Base-by-base conservation (phyloP, 805 yeast genomes). In the Sugiyamaella qingdaonensis region DNA sequence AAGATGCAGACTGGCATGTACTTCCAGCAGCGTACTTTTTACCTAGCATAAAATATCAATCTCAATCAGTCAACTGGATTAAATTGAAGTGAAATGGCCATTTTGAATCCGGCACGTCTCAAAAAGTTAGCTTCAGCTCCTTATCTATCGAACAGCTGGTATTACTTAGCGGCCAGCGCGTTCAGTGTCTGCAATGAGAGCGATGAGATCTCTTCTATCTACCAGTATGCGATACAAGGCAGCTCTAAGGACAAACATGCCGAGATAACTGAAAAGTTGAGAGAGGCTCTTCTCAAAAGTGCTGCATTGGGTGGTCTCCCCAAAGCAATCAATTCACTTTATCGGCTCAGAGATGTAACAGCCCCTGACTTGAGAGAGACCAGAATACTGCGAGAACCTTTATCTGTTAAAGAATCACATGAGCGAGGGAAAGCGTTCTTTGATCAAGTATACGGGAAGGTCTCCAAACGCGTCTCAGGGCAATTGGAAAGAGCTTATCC, bases 221-320 rank as follows among this genome's bases (percentile, higher is more conserved):
- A 85, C 65, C 86, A 86, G 57, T 84, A 84, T 69, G 89, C 90
- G 1, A 47, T 84, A 56, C 41, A 42, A 19, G 29, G 48, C 16
- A 41, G 51, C 18, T 29, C 27, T 2, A 24, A 39, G 10, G 54
- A 53, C 13, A 51, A 46, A 29, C 72, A 62, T 43, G 57, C 50
- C 57, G 57, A 52, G 41, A 56, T 78, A 5, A 75, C 91, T 0
- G 73, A 74, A 39, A 79, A 85, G 59, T 72, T 86, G 50, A 74
- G 95, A 55, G 97, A 91, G 62, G 83, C 90, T 8, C 70, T 91
- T 2, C 70, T 91, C 62, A 91, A 90, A 64, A 76, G 88, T 2
- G 78, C 86, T 0, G 95, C 96, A 0, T 70, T 91, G 45, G 80
- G 83, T 13, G 97, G 97, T 0, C 73, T 90, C 11, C 97, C 97